Percentiles rank a stretch among this genome's conserved stretches.
Evolutionary conservation across 768 basidiomycete species (phyloP).

Genomic region (Agrocybe praecox): DNA sequence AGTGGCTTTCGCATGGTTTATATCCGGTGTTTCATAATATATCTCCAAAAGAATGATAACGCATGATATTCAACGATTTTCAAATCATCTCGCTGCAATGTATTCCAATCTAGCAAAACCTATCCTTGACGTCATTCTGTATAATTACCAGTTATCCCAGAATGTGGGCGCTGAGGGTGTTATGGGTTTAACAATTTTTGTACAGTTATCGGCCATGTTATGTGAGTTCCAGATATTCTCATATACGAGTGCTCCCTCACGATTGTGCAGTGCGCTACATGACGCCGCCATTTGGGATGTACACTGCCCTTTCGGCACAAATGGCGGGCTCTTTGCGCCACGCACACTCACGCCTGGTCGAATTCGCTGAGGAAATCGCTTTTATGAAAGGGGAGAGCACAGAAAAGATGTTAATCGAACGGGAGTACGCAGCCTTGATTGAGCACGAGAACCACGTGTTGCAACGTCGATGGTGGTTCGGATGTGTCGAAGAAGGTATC

Average conservation of each 20-base stretch:
- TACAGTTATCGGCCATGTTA: constrained; percentile 82
- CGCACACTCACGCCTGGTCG: constrained; percentile 87
- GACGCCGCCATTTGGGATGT: constrained; percentile 91
- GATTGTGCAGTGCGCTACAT: constrained; percentile 73
- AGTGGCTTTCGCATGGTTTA: constrained; percentile 3
- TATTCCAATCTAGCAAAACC: constrained; percentile 96
- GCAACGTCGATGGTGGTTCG: constrained; percentile 84
- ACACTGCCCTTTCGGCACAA: constrained; percentile 86
- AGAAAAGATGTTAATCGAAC: constrained; percentile 90
- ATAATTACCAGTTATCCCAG: constrained; percentile 92
- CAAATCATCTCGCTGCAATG: constrained; percentile 87
- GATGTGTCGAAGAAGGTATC: constrained; percentile 91
- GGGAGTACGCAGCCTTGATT: constrained; percentile 82
- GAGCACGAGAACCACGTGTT: constrained; percentile 86
- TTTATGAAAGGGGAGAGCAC: constrained; percentile 87
- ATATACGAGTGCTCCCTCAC: background rate
- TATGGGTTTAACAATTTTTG: constrained; percentile 77
- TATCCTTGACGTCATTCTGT: constrained; percentile 87
- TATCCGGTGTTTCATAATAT: constrained; percentile 1
- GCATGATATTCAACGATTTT: constrained; percentile 93
- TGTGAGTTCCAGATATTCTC: constrained; percentile 49
- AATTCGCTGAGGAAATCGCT: constrained; percentile 88
- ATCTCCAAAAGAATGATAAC: constrained; percentile 77
- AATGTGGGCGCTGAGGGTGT: constrained; percentile 96
- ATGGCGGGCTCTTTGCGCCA: constrained; percentile 89